Conservation (phyloP, 1,284 basidiomycete genomes). For the Laetiporus sulphureus region DNA sequence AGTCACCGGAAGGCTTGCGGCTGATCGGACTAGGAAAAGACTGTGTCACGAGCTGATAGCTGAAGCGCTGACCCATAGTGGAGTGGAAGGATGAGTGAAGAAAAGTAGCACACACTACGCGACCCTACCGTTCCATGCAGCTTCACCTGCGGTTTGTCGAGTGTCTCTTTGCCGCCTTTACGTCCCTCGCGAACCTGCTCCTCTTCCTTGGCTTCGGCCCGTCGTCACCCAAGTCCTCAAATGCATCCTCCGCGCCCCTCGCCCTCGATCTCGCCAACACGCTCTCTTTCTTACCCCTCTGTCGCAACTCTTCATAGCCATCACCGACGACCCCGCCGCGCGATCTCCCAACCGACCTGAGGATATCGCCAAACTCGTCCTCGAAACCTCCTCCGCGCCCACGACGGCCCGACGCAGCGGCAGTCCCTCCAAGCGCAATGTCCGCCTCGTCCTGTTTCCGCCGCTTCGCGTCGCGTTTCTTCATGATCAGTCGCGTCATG, state of each 20-base stretch:
- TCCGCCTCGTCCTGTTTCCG: conserved; percentile 87
- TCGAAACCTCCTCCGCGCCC: conserved; percentile 66
- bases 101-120: too few relatives aligned
- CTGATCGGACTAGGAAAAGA: too few relatives aligned
- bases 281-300: conserved; percentile 58
- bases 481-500: conserved; percentile 88
- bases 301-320: conserved; percentile 71
- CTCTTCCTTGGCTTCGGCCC: conserved; percentile 52
- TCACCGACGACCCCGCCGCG: conserved; percentile 42
- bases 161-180: conserved; percentile 44
- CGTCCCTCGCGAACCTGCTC: conserved; percentile 72
- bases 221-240: conserved; percentile 36
- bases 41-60: too few relatives aligned
- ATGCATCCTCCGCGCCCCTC: conserved; percentile 33
- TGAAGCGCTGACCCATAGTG: too few relatives aligned
- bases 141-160: too few relatives aligned
- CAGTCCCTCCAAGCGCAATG: conserved; percentile 76
- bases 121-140: too few relatives aligned
- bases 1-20: too few relatives aligned
- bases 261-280: conserved; percentile 48
- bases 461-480: conserved; percentile 80
- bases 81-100: too few relatives aligned
- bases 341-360: conserved; percentile 48
- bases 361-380: conserved; percentile 80
- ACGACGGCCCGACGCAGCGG: conserved; percentile 43